Evolutionary conservation across 1,284 basidiomycete genomes (phyloP), one percentile per base, ranked within the genome.

Genomic region (Agroathelia rolfsii): DNA sequence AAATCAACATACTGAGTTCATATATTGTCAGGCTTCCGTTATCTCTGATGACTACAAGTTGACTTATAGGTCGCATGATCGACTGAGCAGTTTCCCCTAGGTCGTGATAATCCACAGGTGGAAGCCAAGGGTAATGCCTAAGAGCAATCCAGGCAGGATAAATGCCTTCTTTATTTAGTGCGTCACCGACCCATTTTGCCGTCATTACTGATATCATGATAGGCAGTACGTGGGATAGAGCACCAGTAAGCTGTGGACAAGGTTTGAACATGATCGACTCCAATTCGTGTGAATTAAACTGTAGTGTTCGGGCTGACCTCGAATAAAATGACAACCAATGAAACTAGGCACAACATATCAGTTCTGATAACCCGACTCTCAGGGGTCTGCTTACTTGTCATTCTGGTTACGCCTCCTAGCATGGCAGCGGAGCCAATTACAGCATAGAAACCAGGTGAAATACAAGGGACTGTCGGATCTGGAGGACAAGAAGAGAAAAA

Each of bases 341-440:
- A 82, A 34, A 82, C 77, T 80, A 41, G 12, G 17, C 11, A 13
- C 15, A 14, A n/a, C n/a, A n/a, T n/a, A n/a, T n/a, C n/a, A n/a
- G n/a, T n/a, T n/a, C n/a, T n/a, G n/a, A n/a, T n/a, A n/a, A n/a
- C n/a, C n/a, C n/a, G n/a, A n/a, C n/a, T n/a, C n/a, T 12, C 35
- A 26, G 19, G 29, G n/a, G n/a, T n/a, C n/a, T 1, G 49, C 72
- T 47, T 43, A 81, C 79, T 71, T 17, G 74, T 87, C 76, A 86
- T 87, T 37, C 79, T 59, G 4, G 84, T 89, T 3, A 87, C 82
- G 3, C 85, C 85, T 6, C 76, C 81, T 0, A 88, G 58, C 66
- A 85, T 80, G 2, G 81, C 79, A 18, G 84, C 76, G n/a, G 84
- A 83, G 1, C 85, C 85, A 22, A 88, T 76, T 14, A 87, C 79